A percentile compares a stretch with the other conserved stretches of the same genome.
Conservation (phyloP, 495 filamentous ascomycete genomes). For the Rhypophila decipiens region DNA sequence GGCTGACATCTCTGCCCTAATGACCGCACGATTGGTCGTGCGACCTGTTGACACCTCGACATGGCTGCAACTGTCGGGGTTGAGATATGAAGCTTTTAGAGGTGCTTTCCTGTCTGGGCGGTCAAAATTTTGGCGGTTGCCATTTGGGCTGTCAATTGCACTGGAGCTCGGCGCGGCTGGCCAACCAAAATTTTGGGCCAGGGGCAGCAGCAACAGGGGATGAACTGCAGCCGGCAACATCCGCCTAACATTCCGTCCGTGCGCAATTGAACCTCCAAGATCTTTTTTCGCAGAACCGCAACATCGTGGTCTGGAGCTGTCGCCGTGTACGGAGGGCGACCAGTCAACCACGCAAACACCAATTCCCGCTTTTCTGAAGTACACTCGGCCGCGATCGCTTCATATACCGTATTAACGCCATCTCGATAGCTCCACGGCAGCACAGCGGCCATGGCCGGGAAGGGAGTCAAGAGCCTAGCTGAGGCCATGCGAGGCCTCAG, state of each 20-base stretch:
- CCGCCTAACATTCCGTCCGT: background rate
- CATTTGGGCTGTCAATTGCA: slow-evolving; percentile 13
- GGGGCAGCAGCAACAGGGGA: too few relatives aligned
- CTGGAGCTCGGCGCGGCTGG: background rate
- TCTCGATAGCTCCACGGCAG: slow-evolving; percentile 1
- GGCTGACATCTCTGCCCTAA: slow-evolving; percentile 40
- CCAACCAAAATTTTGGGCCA: background rate
- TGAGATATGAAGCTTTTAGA: background rate
- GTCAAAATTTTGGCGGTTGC: slow-evolving; percentile 14
- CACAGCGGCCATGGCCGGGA: slow-evolving; percentile 32
- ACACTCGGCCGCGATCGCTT: background rate
- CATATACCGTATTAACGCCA: background rate
- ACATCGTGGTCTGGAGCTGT: too few relatives aligned
- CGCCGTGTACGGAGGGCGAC: too few relatives aligned
- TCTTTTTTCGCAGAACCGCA: too few relatives aligned
- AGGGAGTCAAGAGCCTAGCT: slow-evolving; percentile 37
- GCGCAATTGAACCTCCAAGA: too few relatives aligned
- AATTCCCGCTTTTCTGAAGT: background rate
- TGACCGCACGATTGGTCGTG: slow-evolving; percentile 59
- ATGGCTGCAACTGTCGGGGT: slow-evolving; percentile 38
- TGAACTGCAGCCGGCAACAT: background rate
- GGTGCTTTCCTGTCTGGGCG: background rate
- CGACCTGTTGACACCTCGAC: slow-evolving; percentile 64
- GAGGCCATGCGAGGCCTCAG: slow-evolving; percentile 41
- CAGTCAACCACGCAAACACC: background rate